These are phyloP conservation scores for Trichoderma virens DNA, from an alignment of 495 filamentous ascomycete species.

Conservation along the genomic window DNA sequence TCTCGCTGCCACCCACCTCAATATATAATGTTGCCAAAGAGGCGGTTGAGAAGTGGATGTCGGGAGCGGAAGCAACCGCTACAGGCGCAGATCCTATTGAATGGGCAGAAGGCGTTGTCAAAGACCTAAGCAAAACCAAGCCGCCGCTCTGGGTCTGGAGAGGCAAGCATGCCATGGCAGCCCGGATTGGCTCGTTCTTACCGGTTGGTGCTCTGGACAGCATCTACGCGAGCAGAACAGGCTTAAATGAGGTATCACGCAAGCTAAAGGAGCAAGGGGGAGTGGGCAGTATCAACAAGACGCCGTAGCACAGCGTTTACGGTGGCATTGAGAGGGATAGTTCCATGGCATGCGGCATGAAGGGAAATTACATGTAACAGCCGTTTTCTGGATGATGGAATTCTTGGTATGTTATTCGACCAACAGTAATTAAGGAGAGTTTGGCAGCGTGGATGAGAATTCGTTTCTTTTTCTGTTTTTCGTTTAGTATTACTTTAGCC, in stretches of 20 bases:
- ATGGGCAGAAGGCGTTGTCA: slow-evolving; percentile 22
- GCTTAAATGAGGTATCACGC: slow-evolving; percentile 23
- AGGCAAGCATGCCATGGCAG: slow-evolving; percentile 18
- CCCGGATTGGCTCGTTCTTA: slow-evolving; percentile 19
- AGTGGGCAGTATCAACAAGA: not conserved
- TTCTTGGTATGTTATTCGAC: too few relatives aligned
- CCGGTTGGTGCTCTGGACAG: slow-evolving; percentile 26
- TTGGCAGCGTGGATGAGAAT: too few relatives aligned
- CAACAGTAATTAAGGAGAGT: too few relatives aligned
- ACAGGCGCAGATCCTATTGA: slow-evolving; percentile 14
- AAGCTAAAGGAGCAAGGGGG: slow-evolving; percentile 13
- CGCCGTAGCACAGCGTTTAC: not conserved
- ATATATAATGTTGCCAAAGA: slow-evolving; percentile 17
- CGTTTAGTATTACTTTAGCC: too few relatives aligned
- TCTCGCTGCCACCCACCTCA: slow-evolving; percentile 13
- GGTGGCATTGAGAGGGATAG: too few relatives aligned
- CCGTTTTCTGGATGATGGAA: too few relatives aligned
- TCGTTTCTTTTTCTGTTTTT: too few relatives aligned
- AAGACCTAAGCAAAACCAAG: slow-evolving; percentile 17
- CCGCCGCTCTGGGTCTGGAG: slow-evolving; percentile 23
- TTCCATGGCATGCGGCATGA: too few relatives aligned
- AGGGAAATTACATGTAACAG: too few relatives aligned
- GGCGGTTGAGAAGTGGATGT: slow-evolving; percentile 17
- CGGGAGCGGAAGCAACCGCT: slow-evolving; percentile 19
- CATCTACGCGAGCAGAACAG: slow-evolving; percentile 22